A percentile compares a stretch with the other conserved stretches of the same genome.
phyloP scores from a whole-genome alignment of 2,329 filamentous ascomycete genomes.

The Apiospora rasikravindrae region DNA sequence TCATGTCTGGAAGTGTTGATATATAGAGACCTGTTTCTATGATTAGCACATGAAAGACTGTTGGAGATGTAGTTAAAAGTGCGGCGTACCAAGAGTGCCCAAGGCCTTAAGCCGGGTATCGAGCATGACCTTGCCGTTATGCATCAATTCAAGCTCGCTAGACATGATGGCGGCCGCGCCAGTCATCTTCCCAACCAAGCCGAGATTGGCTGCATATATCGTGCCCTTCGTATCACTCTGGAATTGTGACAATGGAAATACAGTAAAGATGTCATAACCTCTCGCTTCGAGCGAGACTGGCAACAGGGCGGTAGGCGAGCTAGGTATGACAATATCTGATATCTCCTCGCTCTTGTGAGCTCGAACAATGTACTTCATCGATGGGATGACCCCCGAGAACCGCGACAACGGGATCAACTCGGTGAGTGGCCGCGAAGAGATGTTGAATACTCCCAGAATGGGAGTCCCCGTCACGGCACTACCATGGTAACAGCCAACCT shows the following conservation, averaged over 20 bases:
- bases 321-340: slow-evolving; percentile 54
- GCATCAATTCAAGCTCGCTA: slow-evolving; percentile 59
- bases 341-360: slow-evolving; percentile 72
- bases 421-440: slow-evolving; percentile 64
- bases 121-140: slow-evolving; percentile 66
- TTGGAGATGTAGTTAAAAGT: not conserved
- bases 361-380: slow-evolving; percentile 71
- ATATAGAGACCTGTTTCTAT: slow-evolving; percentile 71
- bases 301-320: slow-evolving; percentile 57
- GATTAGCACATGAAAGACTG: slow-evolving; percentile 21
- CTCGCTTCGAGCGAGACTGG: slow-evolving; percentile 65
- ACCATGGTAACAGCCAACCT: slow-evolving; percentile 80
- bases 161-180: slow-evolving; percentile 78
- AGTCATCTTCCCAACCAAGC: slow-evolving; percentile 87
- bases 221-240: slow-evolving; percentile 45
- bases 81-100: slow-evolving; percentile 67
- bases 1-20: slow-evolving; percentile 66
- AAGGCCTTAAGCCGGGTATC: slow-evolving; percentile 79
- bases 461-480: slow-evolving; percentile 69
- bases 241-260: slow-evolving; percentile 69
- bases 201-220: slow-evolving; percentile 71
- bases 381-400: slow-evolving; percentile 72
- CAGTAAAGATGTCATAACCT: slow-evolving; percentile 83
- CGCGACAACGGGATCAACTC: slow-evolving; percentile 73
- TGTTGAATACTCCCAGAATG: slow-evolving; percentile 86